A percentile compares a stretch with the other conserved stretches of the same genome.
phyloP scores from a whole-genome alignment of 805 yeast species.

The Millerozyma miso region DNA sequence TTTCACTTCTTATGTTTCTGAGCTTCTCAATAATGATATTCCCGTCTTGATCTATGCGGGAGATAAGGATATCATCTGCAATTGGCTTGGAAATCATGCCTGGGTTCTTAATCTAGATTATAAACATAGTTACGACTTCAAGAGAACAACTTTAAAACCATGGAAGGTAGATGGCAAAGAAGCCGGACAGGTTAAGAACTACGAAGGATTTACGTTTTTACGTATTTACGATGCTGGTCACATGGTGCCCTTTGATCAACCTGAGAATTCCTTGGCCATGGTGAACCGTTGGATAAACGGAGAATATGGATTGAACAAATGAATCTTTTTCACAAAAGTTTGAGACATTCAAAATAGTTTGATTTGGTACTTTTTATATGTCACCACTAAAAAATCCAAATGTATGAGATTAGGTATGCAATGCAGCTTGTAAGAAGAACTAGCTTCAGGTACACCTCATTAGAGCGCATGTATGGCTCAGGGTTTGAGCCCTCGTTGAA shows the following conservation, averaged over 20 bases:
- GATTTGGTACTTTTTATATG: too few species aligned
- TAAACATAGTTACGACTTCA: slow-evolving; percentile 16
- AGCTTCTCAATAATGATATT: slow-evolving; percentile 33
- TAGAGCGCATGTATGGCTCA: too few species aligned
- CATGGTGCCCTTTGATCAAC: slow-evolving; percentile 93
- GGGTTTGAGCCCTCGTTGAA: too few species aligned
- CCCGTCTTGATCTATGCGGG: slow-evolving; percentile 44
- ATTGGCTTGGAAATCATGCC: slow-evolving; percentile 42
- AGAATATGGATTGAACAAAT: slow-evolving; percentile 32
- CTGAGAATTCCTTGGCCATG: slow-evolving; percentile 72
- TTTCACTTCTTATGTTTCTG: slow-evolving; percentile 58
- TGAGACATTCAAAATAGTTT: too few species aligned
- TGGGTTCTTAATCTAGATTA: slow-evolving; percentile 37
- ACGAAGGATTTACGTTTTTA: slow-evolving; percentile 70
- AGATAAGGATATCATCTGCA: slow-evolving; percentile 43
- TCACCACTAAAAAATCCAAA: too few species aligned
- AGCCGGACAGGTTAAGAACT: slow-evolving; percentile 74
- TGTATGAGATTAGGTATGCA: too few species aligned
- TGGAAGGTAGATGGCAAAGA: slow-evolving; percentile 33
- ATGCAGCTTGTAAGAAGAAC: too few species aligned
- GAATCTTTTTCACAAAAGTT: too few species aligned
- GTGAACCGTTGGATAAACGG: slow-evolving; percentile 82
- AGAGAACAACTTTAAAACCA: slow-evolving; percentile 23
- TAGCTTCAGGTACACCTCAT: too few species aligned
- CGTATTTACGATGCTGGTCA: slow-evolving; percentile 90